phyloP scores from a whole-genome alignment of 1,284 basidiomycete species.

The Pterulicium gracile region DNA sequence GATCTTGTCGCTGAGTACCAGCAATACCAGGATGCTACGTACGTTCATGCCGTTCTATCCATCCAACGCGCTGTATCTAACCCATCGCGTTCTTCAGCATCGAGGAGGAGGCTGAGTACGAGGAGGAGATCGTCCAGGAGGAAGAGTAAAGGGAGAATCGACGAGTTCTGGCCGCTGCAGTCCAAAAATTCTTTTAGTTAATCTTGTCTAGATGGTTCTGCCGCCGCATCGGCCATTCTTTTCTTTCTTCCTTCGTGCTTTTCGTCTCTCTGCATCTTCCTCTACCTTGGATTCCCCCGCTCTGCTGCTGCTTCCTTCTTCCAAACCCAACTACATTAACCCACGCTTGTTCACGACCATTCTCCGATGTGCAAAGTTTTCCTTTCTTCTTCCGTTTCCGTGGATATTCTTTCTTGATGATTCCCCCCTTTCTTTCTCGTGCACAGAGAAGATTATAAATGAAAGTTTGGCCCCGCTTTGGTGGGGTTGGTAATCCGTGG shows the following conservation, averaged over 20 bases:
- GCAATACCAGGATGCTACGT: constrained; percentile 95
- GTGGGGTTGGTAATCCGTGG: not conserved
- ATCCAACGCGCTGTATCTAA: constrained; percentile 6
- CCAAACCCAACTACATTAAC: constrained; percentile 1
- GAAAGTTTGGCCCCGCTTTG: not conserved
- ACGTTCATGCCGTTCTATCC: constrained; percentile 21
- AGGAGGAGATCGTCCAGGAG: constrained; percentile 55
- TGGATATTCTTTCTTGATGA: constrained; percentile 3
- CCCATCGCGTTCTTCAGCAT: constrained; percentile 27
- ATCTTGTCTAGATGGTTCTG: constrained; percentile 9
- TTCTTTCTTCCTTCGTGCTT: constrained; percentile 11
- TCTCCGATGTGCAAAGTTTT: not conserved
- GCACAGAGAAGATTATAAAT: no score
- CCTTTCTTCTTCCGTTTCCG: not conserved
- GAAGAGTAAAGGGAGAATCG: constrained; percentile 36
- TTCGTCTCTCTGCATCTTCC: constrained; percentile 11
- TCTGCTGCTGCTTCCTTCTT: constrained; percentile 14
- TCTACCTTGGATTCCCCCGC: constrained; percentile 15
- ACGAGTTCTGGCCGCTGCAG: not conserved
- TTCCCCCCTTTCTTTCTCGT: not conserved
- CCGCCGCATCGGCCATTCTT: constrained; percentile 10
- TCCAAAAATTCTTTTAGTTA: not conserved
- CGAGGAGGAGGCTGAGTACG: constrained; percentile 77
- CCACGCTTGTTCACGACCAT: not conserved
- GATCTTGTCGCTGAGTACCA: constrained; percentile 91